Evolutionary conservation across 1,139 yeast genomes (phyloP).

Genomic region (Torulaspora pretoriensis): DNA sequence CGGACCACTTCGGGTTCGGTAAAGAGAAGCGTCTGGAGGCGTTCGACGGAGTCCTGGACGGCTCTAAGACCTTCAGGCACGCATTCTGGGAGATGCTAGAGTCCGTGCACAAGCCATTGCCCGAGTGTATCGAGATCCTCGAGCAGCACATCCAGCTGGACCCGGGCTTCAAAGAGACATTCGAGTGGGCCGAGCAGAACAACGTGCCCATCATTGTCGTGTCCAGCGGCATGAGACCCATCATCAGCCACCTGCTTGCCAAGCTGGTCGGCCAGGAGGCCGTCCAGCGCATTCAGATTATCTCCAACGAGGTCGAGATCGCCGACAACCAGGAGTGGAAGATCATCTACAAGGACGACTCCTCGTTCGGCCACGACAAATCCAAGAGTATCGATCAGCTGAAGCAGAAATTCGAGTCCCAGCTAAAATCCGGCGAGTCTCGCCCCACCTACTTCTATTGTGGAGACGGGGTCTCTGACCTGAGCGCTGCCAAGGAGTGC

Average conservation of each 20-base stretch:
- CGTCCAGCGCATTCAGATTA: conserved; percentile 66
- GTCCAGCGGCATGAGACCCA: conserved; percentile 89
- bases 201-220: conserved; percentile 76
- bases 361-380: conserved; percentile 93
- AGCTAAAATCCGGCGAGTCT: conserved; percentile 35
- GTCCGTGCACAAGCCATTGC: conserved; percentile 70
- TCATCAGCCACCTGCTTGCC: conserved; percentile 70
- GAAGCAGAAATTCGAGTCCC: conserved; percentile 43
- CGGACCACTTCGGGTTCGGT: conserved; percentile 89
- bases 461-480: conserved; percentile 96
- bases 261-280: conserved; percentile 77
- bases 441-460: conserved; percentile 76
- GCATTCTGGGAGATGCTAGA: conserved; percentile 83
- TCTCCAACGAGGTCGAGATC: conserved; percentile 70
- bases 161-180: conserved; percentile 83
- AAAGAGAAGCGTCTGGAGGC: conserved; percentile 57
- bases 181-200: conserved; percentile 68
- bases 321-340: conserved; percentile 66
- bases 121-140: conserved; percentile 70
- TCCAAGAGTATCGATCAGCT: conserved; percentile 74
- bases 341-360: conserved; percentile 77
- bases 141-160: conserved; percentile 66
- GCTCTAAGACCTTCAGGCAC: conserved; percentile 65
- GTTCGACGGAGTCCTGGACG: conserved; percentile 70
- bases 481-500: conserved; percentile 93